Evolutionary conservation across 305 asterid species (phyloP), one percentile per base, ranked within the genome.

Genomic region (Fraxinus sp.): DNA sequence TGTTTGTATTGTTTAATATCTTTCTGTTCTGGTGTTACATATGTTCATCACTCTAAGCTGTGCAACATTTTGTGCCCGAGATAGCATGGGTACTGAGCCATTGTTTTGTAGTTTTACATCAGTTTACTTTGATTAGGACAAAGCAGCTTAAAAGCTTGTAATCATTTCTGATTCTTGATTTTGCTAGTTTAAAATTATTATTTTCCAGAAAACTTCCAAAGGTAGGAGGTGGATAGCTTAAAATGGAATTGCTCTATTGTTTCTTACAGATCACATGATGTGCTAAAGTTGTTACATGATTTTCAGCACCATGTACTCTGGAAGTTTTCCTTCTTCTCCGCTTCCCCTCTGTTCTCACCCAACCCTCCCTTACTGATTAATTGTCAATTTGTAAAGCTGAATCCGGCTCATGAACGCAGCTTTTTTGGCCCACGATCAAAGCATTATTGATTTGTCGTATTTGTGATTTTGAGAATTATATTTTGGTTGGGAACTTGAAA

Each of bases 191-290:
- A 13, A 64, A 30, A 32, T 30, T 3, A 70, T 70, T 70, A 70
- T 30, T 70, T 28, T 70, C 41, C 22, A 14, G 35, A 70, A 5
- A 11, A 70, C 7, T 28, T 32, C 24, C 24, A 16, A n/a, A 1
- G 24, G 64, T 55, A 1, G 64, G 64, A 74, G 77, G 5, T 28
- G 79, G 88, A 83, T 86, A 83, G 81, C 85, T 80, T 87, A 85
- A 83, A 86, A 64, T 62, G 82, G 84, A 86, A 81, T n/a, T 26
- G 20, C 75, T 68, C 18, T 11, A 68, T 68, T 68, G 39, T 32
- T 66, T 26, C 75, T 68, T 28, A 68, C 6, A 28, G 75, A 68
- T 68, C 18, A 3, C 4, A 68, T 26, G 3, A 28, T 68, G 20
- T 26, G 75, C 75, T 68, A 68, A 30, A 70, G 36, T 66, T 64